phyloP scores from a whole-genome alignment of 1,284 basidiomycete genomes.

The Ustilago tritici region DNA sequence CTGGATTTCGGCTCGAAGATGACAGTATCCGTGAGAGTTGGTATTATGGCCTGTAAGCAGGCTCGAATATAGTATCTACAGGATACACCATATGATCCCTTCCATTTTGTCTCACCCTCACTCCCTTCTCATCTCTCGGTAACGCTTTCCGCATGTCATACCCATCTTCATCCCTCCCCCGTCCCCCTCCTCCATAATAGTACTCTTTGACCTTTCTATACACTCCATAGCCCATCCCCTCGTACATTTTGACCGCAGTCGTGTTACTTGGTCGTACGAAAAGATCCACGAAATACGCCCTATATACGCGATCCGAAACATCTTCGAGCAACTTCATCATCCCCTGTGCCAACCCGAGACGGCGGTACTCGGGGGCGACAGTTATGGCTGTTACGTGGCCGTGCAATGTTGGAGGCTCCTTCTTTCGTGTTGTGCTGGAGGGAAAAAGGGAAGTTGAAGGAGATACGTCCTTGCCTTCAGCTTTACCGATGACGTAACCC shows the following conservation, averaged over 20 bases:
- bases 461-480: conserved; percentile 57
- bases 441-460: conserved; percentile 4
- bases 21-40: not conserved
- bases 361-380: conserved; percentile 89
- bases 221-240: conserved; percentile 85
- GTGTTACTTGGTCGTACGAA: conserved; percentile 81
- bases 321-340: conserved; percentile 85
- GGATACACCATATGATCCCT: conserved; percentile 54
- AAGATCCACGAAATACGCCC: conserved; percentile 87
- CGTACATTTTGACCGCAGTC: conserved; percentile 81
- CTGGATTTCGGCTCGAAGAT: not conserved
- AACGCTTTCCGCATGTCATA: conserved; percentile 82
- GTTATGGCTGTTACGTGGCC: conserved; percentile 87
- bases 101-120: conserved; percentile 58
- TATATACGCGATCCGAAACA: conserved; percentile 75
- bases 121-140: conserved; percentile 51
- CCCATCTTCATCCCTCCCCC: conserved; percentile 81
- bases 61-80: conserved; percentile 43
- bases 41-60: conserved; percentile 32
- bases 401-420: conserved; percentile 53
- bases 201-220: conserved; percentile 86
- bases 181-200: conserved; percentile 80
- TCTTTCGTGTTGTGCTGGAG: not conserved
- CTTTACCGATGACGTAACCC: conserved; percentile 64
- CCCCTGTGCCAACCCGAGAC: conserved; percentile 81